Percentiles rank a stretch among this genome's conserved stretches.
phyloP scores from a whole-genome alignment of 2,329 filamentous ascomycete genomes.

The Cladosporium colombiae region DNA sequence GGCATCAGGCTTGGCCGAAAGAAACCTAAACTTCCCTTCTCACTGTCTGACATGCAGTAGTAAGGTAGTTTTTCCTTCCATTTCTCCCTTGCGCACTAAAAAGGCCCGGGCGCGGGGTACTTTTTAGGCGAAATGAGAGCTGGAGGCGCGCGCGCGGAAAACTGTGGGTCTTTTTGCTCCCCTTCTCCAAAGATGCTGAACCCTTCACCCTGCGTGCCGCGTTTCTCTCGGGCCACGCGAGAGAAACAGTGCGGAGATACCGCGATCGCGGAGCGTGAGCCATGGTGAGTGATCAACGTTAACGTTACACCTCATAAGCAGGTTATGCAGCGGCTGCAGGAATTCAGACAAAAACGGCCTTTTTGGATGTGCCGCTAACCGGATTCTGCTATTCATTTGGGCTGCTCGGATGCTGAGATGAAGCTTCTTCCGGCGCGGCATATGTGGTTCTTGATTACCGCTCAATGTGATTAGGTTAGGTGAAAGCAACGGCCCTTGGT shows the following conservation, averaged over 20 bases:
- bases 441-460: background rate
- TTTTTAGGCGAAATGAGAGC: conserved; percentile 4
- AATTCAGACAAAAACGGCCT: background rate
- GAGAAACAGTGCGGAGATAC: conserved; percentile 7
- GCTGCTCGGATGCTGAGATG: conserved; percentile 1
- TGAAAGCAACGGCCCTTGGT: background rate
- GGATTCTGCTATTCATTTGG: background rate
- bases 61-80: background rate
- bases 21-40: background rate
- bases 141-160: background rate
- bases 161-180: background rate
- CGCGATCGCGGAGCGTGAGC: background rate
- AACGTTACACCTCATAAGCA: background rate
- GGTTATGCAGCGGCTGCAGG: background rate
- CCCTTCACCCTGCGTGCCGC: background rate
- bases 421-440: conserved; percentile 15
- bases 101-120: conserved; percentile 10
- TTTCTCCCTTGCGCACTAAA: background rate
- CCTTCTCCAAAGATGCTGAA: background rate
- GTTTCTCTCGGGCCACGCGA: background rate
- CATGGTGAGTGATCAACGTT: background rate
- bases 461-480: no score
- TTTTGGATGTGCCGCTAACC: background rate
- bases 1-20: background rate
- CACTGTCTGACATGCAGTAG: background rate